Evolutionary conservation across 2,329 filamentous ascomycete species (phyloP), one percentile per base, ranked within the genome.

Genomic region (Penicillium sp.): DNA sequence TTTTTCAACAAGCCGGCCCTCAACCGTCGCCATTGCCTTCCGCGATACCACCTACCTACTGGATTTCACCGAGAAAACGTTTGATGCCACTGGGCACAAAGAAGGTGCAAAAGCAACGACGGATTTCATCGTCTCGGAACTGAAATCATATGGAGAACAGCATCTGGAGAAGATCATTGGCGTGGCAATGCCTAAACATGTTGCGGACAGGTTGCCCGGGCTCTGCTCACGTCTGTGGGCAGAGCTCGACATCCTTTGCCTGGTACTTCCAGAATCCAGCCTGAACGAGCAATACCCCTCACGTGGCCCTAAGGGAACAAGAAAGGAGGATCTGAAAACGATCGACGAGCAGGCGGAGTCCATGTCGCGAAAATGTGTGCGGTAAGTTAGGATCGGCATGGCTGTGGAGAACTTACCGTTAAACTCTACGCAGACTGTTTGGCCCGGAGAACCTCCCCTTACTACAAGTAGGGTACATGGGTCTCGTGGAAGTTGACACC

Each of bases 331-430:
- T 46, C 72, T 76, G 33, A 85, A 86, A 69, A 77, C 81, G n/a
- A 81, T 92, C 4, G 91, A 93, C 66, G 91, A 95, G 70, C 87
- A 92, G 72, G 90, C 91, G 1, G 91, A 93, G 69, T 90, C 88
- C 0, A 89, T 93, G 84, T 88, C 88, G 1, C 82, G 91, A 60
- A 93, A 92, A 77, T 91, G 88, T 71, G 82, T 92, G 60, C 84
- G 87, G 87, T 89, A 75, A 19, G 53, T 57, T 44, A 49, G 16
- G 53, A 25, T 52, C 21, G 35, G 9, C 48, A 42, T n/a, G 9
- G 37, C 19, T 43, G 31, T 29, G 44, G 43, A 33, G 21, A 44
- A 46, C 11, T 10, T 44, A 27, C 4, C n/a, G 27, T 59, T 65
- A 31, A 65, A 51, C 39, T 43, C 23, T 14, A 49, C 14, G 35